phyloP scores from a whole-genome alignment of 164 flowering plant genomes.

The Brasenia schreberi region DNA sequence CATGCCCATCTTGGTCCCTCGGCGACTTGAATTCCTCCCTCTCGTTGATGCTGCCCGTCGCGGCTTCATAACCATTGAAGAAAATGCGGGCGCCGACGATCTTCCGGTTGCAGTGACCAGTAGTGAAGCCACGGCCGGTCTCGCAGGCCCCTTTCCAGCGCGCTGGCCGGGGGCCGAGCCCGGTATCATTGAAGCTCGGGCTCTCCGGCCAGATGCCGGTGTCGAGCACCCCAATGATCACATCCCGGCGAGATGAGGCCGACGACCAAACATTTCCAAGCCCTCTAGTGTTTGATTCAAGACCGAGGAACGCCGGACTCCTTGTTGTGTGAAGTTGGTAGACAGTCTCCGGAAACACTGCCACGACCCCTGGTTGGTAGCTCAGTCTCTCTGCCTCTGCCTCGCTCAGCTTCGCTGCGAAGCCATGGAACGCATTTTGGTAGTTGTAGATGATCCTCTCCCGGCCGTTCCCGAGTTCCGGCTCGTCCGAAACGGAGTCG shows the following conservation, averaged over 20 bases:
- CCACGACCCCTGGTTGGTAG: conserved; percentile 39
- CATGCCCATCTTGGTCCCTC: conserved; percentile 69
- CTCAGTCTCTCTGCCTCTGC: conserved; percentile 44
- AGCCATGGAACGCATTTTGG: conserved; percentile 63
- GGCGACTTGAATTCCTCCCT: conserved; percentile 33
- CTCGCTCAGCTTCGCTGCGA: conserved; percentile 50
- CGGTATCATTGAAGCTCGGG: conserved; percentile 60
- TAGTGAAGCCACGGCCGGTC: conserved; percentile 33
- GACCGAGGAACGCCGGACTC: conserved; percentile 72
- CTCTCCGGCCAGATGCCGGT: conserved; percentile 92
- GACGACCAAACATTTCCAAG: conserved; percentile 29
- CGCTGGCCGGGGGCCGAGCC: conserved; percentile 36
- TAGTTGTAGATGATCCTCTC: conserved; percentile 55
- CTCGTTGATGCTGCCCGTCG: conserved; percentile 11
- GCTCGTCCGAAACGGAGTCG: not conserved
- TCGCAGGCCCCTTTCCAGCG: conserved; percentile 64
- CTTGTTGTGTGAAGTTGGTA: conserved; percentile 81
- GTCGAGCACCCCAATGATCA: conserved; percentile 73
- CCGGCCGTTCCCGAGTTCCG: conserved; percentile 1
- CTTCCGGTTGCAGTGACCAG: conserved; percentile 53
- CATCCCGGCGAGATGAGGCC: conserved; percentile 28
- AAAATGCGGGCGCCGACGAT: conserved; percentile 72
- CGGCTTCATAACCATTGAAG: conserved; percentile 49
- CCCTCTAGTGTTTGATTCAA: conserved; percentile 7
- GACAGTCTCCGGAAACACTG: conserved; percentile 37